Conservation (phyloP, 305 asterid genomes). For the Fraxinus nigra region DNA sequence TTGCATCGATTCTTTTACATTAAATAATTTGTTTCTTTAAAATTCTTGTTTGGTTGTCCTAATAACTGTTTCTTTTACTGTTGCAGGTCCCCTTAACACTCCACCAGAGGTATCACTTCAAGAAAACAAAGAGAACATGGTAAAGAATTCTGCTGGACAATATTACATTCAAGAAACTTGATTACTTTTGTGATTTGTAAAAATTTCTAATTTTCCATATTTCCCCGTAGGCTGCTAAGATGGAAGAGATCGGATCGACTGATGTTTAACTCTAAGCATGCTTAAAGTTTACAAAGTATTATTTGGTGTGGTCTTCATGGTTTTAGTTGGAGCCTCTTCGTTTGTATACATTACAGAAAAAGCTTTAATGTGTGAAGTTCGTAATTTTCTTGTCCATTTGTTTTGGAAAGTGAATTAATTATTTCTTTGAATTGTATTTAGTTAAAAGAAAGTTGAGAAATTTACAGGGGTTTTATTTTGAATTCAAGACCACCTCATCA, state of each 20-base stretch:
- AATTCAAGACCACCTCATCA: neutral
- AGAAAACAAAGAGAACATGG: conserved; percentile 86
- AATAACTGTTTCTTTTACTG: conserved; percentile 6
- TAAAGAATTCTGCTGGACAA: conserved; percentile 20
- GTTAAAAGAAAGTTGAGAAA: neutral
- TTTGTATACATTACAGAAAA: conserved; percentile 40
- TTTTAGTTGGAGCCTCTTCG: conserved; percentile 24
- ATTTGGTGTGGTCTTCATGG: conserved; percentile 28
- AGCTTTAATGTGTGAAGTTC: conserved; percentile 40
- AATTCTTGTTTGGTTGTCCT: neutral
- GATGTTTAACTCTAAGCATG: conserved; percentile 30
- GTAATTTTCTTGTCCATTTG: conserved; percentile 14
- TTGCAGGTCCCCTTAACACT: conserved; percentile 41
- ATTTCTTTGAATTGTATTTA: conserved; percentile 14
- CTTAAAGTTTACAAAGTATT: neutral
- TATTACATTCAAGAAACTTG: neutral
- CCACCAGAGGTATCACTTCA: conserved; percentile 43
- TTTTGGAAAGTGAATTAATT: conserved; percentile 19
- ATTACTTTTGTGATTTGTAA: neutral
- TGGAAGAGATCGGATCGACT: conserved; percentile 30
- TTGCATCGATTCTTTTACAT: neutral
- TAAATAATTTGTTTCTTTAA: neutral
- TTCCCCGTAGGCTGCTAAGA: conserved; percentile 33
- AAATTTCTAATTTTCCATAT: neutral
- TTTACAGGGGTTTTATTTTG: neutral